These are phyloP conservation scores for button mushroom (Agaricus bisporus) DNA, from an alignment of 768 basidiomycete genomes.

Conservation along the genomic window DNA sequence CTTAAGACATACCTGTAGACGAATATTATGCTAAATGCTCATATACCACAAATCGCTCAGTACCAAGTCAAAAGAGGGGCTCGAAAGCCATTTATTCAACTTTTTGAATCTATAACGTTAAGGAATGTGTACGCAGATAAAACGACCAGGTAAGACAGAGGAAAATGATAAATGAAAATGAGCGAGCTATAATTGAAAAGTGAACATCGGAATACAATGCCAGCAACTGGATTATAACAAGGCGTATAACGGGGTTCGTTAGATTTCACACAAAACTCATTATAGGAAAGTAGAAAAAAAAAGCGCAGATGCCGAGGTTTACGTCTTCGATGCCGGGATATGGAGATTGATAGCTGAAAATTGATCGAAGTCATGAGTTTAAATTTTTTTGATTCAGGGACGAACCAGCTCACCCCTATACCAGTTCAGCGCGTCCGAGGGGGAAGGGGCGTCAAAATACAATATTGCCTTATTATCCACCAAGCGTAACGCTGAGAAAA, in stretches of 20 bases:
- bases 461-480: conserved; percentile 91
- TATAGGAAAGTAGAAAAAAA: neutral
- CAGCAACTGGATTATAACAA: conserved; percentile 7
- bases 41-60: too few relatives aligned
- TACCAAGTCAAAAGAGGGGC: too few relatives aligned
- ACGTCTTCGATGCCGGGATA: conserved; percentile 77
- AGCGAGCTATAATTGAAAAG: neutral
- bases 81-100: conserved; percentile 6
- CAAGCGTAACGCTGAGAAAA: conserved; percentile 61
- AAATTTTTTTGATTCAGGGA: neutral
- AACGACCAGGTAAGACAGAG: neutral
- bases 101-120: conserved; percentile 8
- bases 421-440: conserved; percentile 85
- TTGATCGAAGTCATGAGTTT: neutral
- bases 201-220: neutral
- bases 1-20: neutral
- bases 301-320: conserved; percentile 20
- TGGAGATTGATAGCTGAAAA: conserved; percentile 78
- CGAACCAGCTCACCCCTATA: conserved; percentile 61
- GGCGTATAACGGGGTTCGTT: conserved; percentile 5
- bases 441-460: conserved; percentile 81
- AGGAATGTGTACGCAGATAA: conserved; percentile 10
- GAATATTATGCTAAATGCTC: neutral
- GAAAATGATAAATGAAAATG: neutral
- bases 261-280: conserved; percentile 1